Conservation (phyloP, 2,329 filamentous ascomycete species). For the Xylariaceae sp. region DNA sequence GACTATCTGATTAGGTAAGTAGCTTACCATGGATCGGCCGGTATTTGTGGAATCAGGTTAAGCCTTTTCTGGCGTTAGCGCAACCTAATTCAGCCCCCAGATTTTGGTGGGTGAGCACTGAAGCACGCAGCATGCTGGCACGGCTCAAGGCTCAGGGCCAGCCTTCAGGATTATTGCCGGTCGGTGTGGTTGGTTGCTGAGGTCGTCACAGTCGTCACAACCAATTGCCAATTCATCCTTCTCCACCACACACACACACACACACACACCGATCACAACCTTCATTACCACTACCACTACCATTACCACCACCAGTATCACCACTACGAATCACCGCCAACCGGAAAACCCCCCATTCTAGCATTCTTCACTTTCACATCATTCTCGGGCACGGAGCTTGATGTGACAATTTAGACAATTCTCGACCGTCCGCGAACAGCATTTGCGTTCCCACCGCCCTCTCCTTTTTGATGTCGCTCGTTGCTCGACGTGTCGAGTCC, state of each 20-base stretch:
- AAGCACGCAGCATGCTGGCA: neutral
- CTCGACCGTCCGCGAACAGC: constrained; percentile 5
- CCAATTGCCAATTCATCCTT: too few species aligned
- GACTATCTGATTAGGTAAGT: too few species aligned
- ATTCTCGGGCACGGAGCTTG: constrained; percentile 1
- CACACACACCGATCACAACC: too few species aligned
- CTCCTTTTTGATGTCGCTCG: neutral
- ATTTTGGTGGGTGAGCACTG: constrained; percentile 3
- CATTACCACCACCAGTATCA: too few species aligned
- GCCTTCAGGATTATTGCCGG: constrained; percentile 16
- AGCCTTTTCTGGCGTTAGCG: neutral
- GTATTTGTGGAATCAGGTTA: neutral
- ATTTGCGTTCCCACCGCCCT: constrained; percentile 3
- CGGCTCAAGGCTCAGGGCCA: too few species aligned
- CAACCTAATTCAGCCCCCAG: constrained; percentile 11
- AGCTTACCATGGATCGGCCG: neutral
- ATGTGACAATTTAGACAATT: constrained; percentile 9
- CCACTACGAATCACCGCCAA: too few species aligned
- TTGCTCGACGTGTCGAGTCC: neutral
- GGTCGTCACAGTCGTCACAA: too few species aligned
- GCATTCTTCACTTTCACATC: neutral
- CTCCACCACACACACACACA: too few species aligned
- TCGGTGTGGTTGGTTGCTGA: too few species aligned
- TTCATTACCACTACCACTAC: too few species aligned
- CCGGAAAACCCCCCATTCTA: constrained; percentile 1